Base-by-base conservation (phyloP, 169 alveolate genomes). In the Plasmodium ovale region DNA sequence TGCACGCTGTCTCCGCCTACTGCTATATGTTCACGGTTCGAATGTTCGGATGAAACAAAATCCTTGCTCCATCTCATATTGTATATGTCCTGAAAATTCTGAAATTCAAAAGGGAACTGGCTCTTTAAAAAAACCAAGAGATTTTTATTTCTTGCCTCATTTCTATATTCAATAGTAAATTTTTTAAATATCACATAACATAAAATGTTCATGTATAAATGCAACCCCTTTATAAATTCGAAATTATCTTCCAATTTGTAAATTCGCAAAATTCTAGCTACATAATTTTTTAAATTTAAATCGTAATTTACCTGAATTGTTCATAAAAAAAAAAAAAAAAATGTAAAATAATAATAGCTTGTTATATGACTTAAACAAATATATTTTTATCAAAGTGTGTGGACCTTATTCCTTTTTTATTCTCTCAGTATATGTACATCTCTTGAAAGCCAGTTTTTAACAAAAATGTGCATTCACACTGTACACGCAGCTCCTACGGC, bases 21-120 rank as follows among this genome's bases (percentile, higher is more conserved):
- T 14, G 19, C 5, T 14, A n/a, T 70, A 47, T 49, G 25, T 14
- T 51, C 33, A 70, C 42, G 58, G 33, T 6, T 27, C 21, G 14
- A 16, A 39, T 60, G 35, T 59, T 74, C 60, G 42, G 68, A 53
- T 14, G 89, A 3, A 21, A 29, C 51, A 51, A 54, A 35, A 59
- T 79, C 89, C 14, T 79, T 79, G 4, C 47, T 54, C 89, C 89
- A 79, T 64, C 89, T 79, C 82, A 51, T 79, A 69, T 79, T 65
- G 44, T 79, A 79, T 64, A 59, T 54, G 27, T 65, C 82, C 54
- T 79, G 79, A 56, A 65, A 79, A 14, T 79, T 79, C 51, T 79
- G 82, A 56, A 79, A 79, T 42, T 79, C 89, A 67, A 79, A 79
- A 14, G 89, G 89, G 47, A 79, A 79, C 56, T 65, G 25, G 4